These are phyloP conservation scores for Xylaria flabelliformis DNA, from an alignment of 495 filamentous ascomycete species.

Conservation along the genomic window DNA sequence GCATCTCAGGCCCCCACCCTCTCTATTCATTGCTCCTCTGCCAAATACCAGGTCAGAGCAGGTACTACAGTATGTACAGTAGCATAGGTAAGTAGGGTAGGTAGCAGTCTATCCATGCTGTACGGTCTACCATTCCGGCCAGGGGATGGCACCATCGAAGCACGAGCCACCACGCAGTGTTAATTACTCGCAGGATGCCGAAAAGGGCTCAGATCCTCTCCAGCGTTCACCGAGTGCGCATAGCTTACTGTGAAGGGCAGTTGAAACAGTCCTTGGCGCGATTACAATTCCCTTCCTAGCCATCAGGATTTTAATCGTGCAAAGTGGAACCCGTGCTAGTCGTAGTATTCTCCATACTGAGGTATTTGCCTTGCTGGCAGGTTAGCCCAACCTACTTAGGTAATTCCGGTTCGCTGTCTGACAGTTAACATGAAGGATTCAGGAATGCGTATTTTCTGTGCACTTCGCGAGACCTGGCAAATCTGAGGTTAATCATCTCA, in stretches of 20 bases:
- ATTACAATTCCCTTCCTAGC: constrained; percentile 13
- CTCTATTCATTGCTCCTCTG: constrained; percentile 3
- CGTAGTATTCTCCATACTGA: constrained; percentile 10
- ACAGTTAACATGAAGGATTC: constrained; percentile 15
- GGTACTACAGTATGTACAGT: neutral
- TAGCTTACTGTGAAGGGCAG: constrained; percentile 28
- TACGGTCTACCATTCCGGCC: neutral
- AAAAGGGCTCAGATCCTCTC: constrained; percentile 7
- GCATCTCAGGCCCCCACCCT: constrained; percentile 14
- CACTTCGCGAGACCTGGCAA: constrained; percentile 10
- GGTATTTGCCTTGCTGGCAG: constrained; percentile 13
- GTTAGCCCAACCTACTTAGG: constrained; percentile 1
- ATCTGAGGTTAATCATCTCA: constrained; percentile 4
- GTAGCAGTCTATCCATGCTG: neutral
- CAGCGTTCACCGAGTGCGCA: neutral
- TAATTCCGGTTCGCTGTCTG: constrained; percentile 4
- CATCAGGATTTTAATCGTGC: constrained; percentile 14
- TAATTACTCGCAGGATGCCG: constrained; percentile 17
- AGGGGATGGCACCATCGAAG: constrained; percentile 3
- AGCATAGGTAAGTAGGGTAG: neutral
- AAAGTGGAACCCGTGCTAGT: constrained; percentile 22
- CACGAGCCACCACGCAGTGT: constrained; percentile 14
- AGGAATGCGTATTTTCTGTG: constrained; percentile 14
- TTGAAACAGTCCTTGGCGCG: constrained; percentile 23
- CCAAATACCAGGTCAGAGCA: neutral